Conservation (phyloP, 768 basidiomycete species). For the Calocybe indica region DNA sequence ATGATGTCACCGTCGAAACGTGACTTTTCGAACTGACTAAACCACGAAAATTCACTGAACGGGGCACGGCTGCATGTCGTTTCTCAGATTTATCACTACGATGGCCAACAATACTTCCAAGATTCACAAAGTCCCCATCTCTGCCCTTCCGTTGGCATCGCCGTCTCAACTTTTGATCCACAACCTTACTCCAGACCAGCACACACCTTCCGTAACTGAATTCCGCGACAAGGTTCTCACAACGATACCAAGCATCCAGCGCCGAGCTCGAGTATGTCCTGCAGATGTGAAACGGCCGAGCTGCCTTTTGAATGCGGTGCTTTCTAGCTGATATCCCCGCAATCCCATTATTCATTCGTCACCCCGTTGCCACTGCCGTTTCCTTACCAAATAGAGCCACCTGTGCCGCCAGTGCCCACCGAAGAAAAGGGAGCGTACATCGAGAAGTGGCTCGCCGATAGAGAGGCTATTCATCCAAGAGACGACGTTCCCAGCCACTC, state of each 20-base stretch:
- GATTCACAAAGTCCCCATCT: constrained; percentile 31
- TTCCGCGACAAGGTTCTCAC: constrained; percentile 47
- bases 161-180: constrained; percentile 35
- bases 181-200: constrained; percentile 52
- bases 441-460: constrained; percentile 68
- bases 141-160: constrained; percentile 44
- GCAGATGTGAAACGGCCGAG: not conserved
- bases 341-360: constrained; percentile 75
- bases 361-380: constrained; percentile 80
- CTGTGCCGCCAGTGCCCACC: constrained; percentile 37
- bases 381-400: constrained; percentile 68
- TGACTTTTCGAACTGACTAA: too few relatives aligned
- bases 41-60: too few relatives aligned
- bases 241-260: constrained; percentile 58
- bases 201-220: constrained; percentile 41
- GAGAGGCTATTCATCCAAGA: constrained; percentile 48
- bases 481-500: constrained; percentile 18
- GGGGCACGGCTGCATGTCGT: too few relatives aligned
- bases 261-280: constrained; percentile 47
- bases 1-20: too few relatives aligned
- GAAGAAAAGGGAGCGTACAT: constrained; percentile 59
- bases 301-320: not conserved
- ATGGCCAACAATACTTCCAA: too few relatives aligned
- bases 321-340: constrained; percentile 36
- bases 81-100: too few relatives aligned